Evolutionary conservation across 2,329 filamentous ascomycete genomes (phyloP).

Genomic region (Penicillium sp.): DNA sequence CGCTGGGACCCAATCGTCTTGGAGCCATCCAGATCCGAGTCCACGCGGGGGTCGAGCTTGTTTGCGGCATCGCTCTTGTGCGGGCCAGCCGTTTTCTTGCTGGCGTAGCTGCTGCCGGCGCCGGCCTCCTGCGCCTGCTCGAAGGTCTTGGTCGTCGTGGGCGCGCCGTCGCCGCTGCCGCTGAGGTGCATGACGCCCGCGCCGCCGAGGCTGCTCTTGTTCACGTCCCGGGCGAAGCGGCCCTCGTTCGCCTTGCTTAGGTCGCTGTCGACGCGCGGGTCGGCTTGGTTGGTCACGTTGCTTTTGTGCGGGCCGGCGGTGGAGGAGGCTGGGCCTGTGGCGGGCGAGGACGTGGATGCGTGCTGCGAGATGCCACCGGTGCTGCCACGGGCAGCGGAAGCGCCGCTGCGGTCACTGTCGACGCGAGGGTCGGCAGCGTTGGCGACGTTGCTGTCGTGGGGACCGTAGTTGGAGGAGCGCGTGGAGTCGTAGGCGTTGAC

Average conservation of each 20-base stretch:
- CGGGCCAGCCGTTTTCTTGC: conserved; percentile 13
- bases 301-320: conserved; percentile 17
- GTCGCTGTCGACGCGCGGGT: too few species aligned
- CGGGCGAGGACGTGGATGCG: conserved; percentile 7
- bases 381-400: too few species aligned
- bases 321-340: conserved; percentile 12
- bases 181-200: conserved; percentile 10
- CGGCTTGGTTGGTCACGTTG: conserved; percentile 15
- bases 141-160: conserved; percentile 21
- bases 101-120: conserved; percentile 20
- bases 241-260: conserved; percentile 14
- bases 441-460: conserved; percentile 5
- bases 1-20: conserved; percentile 17
- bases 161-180: conserved; percentile 7
- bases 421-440: conserved; percentile 6
- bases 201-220: conserved; percentile 15
- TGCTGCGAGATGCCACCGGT: too few species aligned
- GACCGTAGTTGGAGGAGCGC: too few species aligned
- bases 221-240: conserved; percentile 15
- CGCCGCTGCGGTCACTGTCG: conserved; percentile 1
- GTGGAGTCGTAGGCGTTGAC: conserved; percentile 1
- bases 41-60: conserved; percentile 23
- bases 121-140: conserved; percentile 16
- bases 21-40: conserved; percentile 20
- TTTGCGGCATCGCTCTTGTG: conserved; percentile 16